These are phyloP conservation scores for Cyberlindnera bimundalis DNA, from an alignment of 805 yeast genomes.

Conservation along the genomic window DNA sequence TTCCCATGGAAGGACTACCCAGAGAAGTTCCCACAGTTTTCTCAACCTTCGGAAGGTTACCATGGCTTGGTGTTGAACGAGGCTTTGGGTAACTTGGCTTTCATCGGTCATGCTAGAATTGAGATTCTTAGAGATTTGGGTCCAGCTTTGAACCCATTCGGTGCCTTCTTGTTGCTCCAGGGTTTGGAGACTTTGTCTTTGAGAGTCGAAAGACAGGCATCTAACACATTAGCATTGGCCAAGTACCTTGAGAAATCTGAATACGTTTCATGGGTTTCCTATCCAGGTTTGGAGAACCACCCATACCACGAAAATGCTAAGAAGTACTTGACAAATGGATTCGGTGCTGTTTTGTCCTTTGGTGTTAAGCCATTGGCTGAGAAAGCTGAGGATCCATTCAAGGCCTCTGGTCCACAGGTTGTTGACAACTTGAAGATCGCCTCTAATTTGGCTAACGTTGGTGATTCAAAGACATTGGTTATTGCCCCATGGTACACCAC, in stretches of 20 bases:
- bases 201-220: conserved; percentile 89
- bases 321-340: conserved; percentile 76
- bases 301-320: conserved; percentile 78
- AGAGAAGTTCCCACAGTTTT: conserved; percentile 86
- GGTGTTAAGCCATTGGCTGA: conserved; percentile 72
- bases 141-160: conserved; percentile 85
- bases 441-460: conserved; percentile 93
- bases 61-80: conserved; percentile 85
- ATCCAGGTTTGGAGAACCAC: conserved; percentile 81
- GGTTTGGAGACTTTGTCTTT: conserved; percentile 93
- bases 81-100: conserved; percentile 77
- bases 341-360: conserved; percentile 85
- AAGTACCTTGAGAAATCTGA: conserved; percentile 66
- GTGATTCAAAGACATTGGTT: conserved; percentile 92
- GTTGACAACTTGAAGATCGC: conserved; percentile 84
- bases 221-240: conserved; percentile 80
- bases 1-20: conserved; percentile 89
- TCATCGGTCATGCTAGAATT: conserved; percentile 72
- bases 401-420: conserved; percentile 76
- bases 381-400: conserved; percentile 54
- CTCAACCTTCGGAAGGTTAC: conserved; percentile 88
- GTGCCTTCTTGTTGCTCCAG: conserved; percentile 78
- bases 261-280: conserved; percentile 85
- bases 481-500: conserved; percentile 96
- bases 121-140: conserved; percentile 92